Evolutionary conservation across 441 rosid genomes (phyloP), one percentile per base, ranked within the genome.

Genomic region (Euphorbia schlechtendalii): DNA sequence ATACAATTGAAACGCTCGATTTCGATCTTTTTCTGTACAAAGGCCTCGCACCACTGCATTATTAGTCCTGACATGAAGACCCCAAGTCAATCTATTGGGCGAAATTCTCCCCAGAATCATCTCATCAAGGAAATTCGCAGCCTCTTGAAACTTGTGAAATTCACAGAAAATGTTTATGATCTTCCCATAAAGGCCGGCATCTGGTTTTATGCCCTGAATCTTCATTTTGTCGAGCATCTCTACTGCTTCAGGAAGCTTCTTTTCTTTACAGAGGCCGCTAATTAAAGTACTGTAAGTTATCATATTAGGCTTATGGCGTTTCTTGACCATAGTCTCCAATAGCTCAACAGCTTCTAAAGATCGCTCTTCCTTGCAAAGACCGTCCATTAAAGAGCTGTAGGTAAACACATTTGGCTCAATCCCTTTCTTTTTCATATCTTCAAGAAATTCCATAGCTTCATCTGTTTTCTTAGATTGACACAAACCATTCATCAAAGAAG

Each of bases 111-210:
- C 85, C 24, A 90, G 80, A 21, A 87, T 68, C 96, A 93, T 89
- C 80, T 93, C 99, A 60, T 90, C 99, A 1, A 93, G 85, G 70
- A 84, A 87, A 77, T 86, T 89, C 24, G 99, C 96, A 74, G 93
- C 97, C 82, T 87, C 90, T 59, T 34, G 77, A 67, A 84, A 89
- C 82, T 84, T 83, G 77, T 45, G 14, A 56, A 77, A 60, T 73
- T 73, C 70, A 57, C 94, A 91, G 55, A 83, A 84, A 28, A 83
- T 84, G 56, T 30, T 67, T 64, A 89, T 84, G 68, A 90, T 84
- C 77, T 84, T 90, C 56, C 88, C 92, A 6, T 90, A 86, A 59
- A 89, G 75, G 34, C 94, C 90, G 32, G 92, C 93, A 79, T 89
- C 96, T 43, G 96, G 97, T 73, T 82, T 87, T 69, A 89, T 78